Conservation (phyloP, 768 basidiomycete species). For the Boletellus sp. region DNA sequence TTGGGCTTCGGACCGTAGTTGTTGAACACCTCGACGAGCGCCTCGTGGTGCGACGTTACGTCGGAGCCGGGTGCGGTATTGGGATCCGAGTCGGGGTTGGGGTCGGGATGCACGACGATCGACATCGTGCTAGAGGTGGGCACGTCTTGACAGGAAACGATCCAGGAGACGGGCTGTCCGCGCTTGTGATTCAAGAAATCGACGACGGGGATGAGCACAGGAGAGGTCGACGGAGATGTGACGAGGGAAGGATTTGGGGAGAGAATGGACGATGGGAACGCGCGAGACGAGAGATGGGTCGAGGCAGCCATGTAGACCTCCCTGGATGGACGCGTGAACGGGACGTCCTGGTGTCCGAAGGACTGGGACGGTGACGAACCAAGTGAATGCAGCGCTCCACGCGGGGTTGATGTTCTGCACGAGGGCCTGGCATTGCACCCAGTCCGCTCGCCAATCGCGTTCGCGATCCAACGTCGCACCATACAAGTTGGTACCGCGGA, state of each 20-base stretch:
- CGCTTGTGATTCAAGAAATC: constrained; percentile 86
- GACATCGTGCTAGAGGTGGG: constrained; percentile 40
- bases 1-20: constrained; percentile 94
- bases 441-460: constrained; percentile 60
- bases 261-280: constrained; percentile 84
- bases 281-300: constrained; percentile 81
- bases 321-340: constrained; percentile 42
- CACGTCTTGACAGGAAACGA: constrained; percentile 42
- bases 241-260: constrained; percentile 51
- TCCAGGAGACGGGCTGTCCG: constrained; percentile 80
- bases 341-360: constrained; percentile 18
- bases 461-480: constrained; percentile 71
- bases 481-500: constrained; percentile 78
- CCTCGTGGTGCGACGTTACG: constrained; percentile 14
- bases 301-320: constrained; percentile 65
- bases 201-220: constrained; percentile 82
- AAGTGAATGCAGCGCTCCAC: constrained; percentile 57
- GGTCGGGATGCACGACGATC: constrained; percentile 52
- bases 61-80: too few relatives aligned
- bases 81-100: constrained; percentile 13
- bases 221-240: constrained; percentile 51
- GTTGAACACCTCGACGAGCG: constrained; percentile 57
- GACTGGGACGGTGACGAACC: constrained; percentile 42
- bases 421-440: constrained; percentile 47
- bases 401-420: constrained; percentile 33